Conservation (phyloP, 345 rosid species). For the Gynandropsis gynandra region DNA sequence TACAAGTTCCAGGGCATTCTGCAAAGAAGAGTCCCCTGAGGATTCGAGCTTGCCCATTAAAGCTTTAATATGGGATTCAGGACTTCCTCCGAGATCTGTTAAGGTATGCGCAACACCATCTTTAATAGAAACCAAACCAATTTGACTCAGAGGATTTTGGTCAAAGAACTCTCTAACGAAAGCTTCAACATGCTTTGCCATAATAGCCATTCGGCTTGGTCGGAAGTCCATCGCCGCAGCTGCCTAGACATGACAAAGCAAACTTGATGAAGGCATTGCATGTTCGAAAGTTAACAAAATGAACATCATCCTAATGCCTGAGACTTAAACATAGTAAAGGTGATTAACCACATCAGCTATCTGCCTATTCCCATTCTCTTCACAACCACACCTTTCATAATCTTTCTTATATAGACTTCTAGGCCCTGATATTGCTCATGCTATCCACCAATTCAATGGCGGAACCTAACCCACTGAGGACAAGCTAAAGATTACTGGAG, state of each 20-base stretch:
- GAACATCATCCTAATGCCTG: no score
- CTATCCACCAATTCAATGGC: no score
- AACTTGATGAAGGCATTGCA: slow-evolving; percentile 10
- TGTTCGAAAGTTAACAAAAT: neutral
- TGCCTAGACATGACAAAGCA: slow-evolving; percentile 43
- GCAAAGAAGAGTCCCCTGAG: slow-evolving; percentile 85
- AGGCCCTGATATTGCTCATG: neutral
- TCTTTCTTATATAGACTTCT: no score
- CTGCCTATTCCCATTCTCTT: no score
- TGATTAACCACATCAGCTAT: no score
- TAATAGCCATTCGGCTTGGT: slow-evolving; percentile 66
- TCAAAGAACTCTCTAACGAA: slow-evolving; percentile 90
- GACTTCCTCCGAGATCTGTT: slow-evolving; percentile 94
- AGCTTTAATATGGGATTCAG: slow-evolving; percentile 79
- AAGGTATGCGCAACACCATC: slow-evolving; percentile 75
- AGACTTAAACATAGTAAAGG: no score
- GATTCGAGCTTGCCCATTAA: slow-evolving; percentile 72
- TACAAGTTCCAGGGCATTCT: slow-evolving; percentile 72
- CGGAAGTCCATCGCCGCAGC: slow-evolving; percentile 70
- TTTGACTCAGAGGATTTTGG: slow-evolving; percentile 87
- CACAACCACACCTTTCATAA: no score
- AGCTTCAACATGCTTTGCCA: slow-evolving; percentile 69
- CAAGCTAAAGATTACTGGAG: no score
- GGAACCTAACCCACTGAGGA: neutral
- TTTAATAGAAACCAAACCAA: slow-evolving; percentile 62